Evolutionary conservation across 2,329 filamentous ascomycete species (phyloP).

Genomic region (Colletotrichum sp.): DNA sequence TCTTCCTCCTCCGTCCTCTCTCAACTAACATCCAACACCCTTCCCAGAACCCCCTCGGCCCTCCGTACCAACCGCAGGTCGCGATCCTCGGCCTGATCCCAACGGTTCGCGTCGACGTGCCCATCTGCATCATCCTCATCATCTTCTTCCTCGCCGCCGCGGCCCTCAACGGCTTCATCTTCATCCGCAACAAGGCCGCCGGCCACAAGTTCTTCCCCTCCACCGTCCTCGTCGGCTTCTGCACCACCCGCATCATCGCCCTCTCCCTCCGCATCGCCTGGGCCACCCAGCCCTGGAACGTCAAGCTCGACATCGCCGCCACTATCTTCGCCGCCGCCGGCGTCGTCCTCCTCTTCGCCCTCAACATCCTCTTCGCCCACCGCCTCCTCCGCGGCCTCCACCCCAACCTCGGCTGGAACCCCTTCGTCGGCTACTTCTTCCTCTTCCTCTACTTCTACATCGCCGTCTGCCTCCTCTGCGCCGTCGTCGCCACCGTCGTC

Average conservation of each 20-base stretch:
- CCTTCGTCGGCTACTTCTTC: slow-evolving; percentile 55
- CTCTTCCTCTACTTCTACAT: slow-evolving; percentile 64
- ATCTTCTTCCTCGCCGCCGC: slow-evolving; percentile 60
- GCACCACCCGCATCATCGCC: slow-evolving; percentile 58
- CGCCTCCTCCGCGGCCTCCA: slow-evolving; percentile 77
- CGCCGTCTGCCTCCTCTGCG: slow-evolving; percentile 64
- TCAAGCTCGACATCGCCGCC: slow-evolving; percentile 60
- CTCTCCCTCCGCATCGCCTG: slow-evolving; percentile 59
- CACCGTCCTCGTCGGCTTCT: slow-evolving; percentile 63
- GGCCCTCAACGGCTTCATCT: slow-evolving; percentile 62
- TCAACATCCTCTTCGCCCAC: slow-evolving; percentile 80
- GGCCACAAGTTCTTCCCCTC: slow-evolving; percentile 67
- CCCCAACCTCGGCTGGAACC: slow-evolving; percentile 73
- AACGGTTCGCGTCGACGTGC: slow-evolving; percentile 62
- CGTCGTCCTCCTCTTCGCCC: slow-evolving; percentile 75
- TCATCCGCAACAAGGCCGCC: slow-evolving; percentile 52
- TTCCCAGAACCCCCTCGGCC: slow-evolving; percentile 28
- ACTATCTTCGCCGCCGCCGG: slow-evolving; percentile 76
- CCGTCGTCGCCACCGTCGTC: slow-evolving; percentile 70
- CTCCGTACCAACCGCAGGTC: slow-evolving; percentile 42
- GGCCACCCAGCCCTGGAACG: slow-evolving; percentile 46
- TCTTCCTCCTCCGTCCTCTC: background rate
- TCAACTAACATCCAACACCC: background rate
- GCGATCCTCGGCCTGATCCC: slow-evolving; percentile 65
- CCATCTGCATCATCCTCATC: slow-evolving; percentile 69